A percentile compares a stretch with the other conserved stretches of the same genome.
Evolutionary conservation across 1,284 basidiomycete species (phyloP).

Genomic region (Moesziomyces parantarcticus): DNA sequence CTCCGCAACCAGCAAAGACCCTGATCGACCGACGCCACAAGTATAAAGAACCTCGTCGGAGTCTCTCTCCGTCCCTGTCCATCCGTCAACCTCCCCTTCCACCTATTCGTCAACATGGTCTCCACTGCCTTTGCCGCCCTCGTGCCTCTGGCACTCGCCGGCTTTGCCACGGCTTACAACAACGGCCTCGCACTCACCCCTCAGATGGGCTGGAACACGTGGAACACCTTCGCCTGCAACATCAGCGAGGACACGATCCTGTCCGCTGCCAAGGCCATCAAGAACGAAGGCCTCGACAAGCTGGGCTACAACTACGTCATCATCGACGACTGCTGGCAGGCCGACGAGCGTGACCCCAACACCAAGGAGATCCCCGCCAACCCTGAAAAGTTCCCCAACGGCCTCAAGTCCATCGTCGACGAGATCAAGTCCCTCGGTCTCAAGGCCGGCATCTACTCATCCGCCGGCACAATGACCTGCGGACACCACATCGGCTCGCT

Average conservation of each 20-base stretch:
- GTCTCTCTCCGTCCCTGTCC: background rate
- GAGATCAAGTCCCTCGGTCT: slow-evolving; percentile 71
- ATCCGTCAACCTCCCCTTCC: background rate
- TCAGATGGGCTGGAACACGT: slow-evolving; percentile 55
- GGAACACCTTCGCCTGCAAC: slow-evolving; percentile 66
- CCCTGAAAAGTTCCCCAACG: slow-evolving; percentile 70
- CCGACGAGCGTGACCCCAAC: slow-evolving; percentile 66
- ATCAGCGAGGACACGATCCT: slow-evolving; percentile 58
- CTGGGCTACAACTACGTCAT: slow-evolving; percentile 51
- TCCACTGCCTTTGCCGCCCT: slow-evolving; percentile 13
- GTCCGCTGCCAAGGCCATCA: slow-evolving; percentile 62
- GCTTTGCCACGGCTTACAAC: slow-evolving; percentile 13
- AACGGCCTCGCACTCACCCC: slow-evolving; percentile 29
- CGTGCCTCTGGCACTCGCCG: slow-evolving; percentile 12
- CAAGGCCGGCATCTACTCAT: slow-evolving; percentile 73
- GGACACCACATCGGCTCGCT: slow-evolving; percentile 70
- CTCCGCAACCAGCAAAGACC: too few relatives aligned
- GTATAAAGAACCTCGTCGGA: background rate
- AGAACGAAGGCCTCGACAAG: slow-evolving; percentile 58
- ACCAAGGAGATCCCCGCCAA: slow-evolving; percentile 69
- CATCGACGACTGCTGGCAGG: slow-evolving; percentile 68
- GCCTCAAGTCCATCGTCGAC: slow-evolving; percentile 70
- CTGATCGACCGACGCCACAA: too few relatives aligned
- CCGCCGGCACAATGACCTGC: slow-evolving; percentile 69
- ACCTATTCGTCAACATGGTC: slow-evolving; percentile 3